These are phyloP conservation scores for Mycena floridula DNA, from an alignment of 768 basidiomycete species.

Conservation along the genomic window DNA sequence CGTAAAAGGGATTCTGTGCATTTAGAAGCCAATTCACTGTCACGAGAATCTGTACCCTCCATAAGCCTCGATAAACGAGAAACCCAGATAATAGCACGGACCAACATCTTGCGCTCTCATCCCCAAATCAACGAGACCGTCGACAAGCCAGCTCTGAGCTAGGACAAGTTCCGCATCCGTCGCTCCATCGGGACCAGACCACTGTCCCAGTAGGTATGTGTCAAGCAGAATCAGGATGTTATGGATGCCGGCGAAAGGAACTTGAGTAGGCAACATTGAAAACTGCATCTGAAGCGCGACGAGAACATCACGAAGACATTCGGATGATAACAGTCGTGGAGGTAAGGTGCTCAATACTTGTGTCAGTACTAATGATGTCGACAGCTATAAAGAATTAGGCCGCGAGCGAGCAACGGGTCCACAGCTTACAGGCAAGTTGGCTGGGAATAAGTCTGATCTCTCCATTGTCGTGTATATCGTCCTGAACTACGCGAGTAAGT, in stretches of 20 bases:
- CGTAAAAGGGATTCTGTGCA: conserved; percentile 57
- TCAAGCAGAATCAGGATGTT: conserved; percentile 58
- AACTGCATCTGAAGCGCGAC: too few relatives aligned
- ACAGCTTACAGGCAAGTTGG: conserved; percentile 27
- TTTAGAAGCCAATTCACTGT: too few relatives aligned
- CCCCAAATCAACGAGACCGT: conserved; percentile 46
- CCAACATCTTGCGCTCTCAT: too few relatives aligned
- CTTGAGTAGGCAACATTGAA: too few relatives aligned
- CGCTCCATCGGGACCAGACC: conserved; percentile 25
- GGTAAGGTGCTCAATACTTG: conserved; percentile 33
- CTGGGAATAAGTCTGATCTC: conserved; percentile 30
- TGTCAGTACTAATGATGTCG: conserved; percentile 24
- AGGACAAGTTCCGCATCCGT: conserved; percentile 17
- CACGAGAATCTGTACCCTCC: too few relatives aligned
- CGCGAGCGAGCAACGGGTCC: too few relatives aligned
- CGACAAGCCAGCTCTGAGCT: conserved; percentile 39
- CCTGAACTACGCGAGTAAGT: conserved; percentile 23
- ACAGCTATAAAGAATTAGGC: too few relatives aligned
- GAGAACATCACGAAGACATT: conserved; percentile 14
- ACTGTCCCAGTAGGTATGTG: conserved; percentile 53
- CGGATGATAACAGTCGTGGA: conserved; percentile 18
- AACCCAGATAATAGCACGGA: too few relatives aligned
- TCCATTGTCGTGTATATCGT: conserved; percentile 28
- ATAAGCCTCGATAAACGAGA: too few relatives aligned
- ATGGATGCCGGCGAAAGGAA: conserved; percentile 40